Evolutionary conservation across 768 basidiomycete species (phyloP).

Genomic region (Naganishia vaughanmartiniae): DNA sequence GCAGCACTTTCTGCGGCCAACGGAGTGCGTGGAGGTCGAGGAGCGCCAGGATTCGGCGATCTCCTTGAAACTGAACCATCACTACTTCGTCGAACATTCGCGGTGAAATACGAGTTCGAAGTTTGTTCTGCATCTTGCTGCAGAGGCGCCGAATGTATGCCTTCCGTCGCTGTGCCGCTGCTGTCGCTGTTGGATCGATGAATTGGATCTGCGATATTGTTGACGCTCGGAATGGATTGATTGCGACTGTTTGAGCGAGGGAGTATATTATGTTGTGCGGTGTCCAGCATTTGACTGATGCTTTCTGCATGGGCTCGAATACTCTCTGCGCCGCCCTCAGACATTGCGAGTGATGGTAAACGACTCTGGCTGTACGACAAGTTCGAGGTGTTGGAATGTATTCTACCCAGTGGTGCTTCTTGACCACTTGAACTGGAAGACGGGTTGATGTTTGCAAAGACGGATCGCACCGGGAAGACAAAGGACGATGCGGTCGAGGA

Average conservation of each 20-base stretch:
- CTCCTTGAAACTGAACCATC: background rate
- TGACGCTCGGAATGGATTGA: background rate
- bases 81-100: slow-evolving; percentile 5
- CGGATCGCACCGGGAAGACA: slow-evolving; percentile 31
- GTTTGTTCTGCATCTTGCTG: background rate
- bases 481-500: slow-evolving; percentile 28
- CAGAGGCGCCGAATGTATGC: slow-evolving; percentile 26
- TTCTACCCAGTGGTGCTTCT: background rate
- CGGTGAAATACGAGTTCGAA: slow-evolving; percentile 6
- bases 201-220: background rate
- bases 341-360: slow-evolving; percentile 5
- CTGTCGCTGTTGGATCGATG: background rate
- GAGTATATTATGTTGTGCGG: background rate
- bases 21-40: background rate
- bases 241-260: background rate
- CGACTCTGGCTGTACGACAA: background rate
- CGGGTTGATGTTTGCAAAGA: slow-evolving; percentile 28
- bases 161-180: slow-evolving; percentile 3
- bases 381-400: background rate
- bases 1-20: background rate
- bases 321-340: background rate
- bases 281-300: slow-evolving; percentile 24
- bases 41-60: background rate
- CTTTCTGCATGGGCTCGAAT: slow-evolving; percentile 27
- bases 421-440: background rate